Evolutionary conservation across 2,329 filamentous ascomycete species (phyloP), one percentile per base, ranked within the genome.

Genomic region (Sporothrix dimorphospora): DNA sequence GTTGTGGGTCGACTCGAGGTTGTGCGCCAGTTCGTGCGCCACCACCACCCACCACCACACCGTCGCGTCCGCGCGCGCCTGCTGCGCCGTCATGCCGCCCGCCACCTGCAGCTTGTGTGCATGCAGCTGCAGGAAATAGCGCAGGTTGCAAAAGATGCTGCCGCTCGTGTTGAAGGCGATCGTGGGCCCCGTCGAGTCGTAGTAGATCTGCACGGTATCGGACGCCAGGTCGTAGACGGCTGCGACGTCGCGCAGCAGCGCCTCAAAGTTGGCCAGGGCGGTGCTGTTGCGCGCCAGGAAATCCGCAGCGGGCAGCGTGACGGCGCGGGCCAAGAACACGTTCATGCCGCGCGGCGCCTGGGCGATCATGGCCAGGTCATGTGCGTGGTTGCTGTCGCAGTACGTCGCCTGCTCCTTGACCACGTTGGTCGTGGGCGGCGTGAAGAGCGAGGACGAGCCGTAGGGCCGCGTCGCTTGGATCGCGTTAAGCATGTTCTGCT

Each of bases 11-110:
- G 83, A 82, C 9, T 97, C 93, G 71, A 99, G 83, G 79, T 99
- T 99, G 82, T 99, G 96, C 72, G 96, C 94, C 80, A 99, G 83
- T 82, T 99, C 97, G 80, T 99, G 96, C 74, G 94, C 97, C 74
- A 98, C 81, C n/a, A 96, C 94, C 75, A 76, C 78, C 72, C 74
- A 73, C 73, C 75, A 75, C 73, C 74, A 76, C 34, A 75, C 77
- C 21, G 75, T 83, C 40, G 84, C 85, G 30, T 81, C 83, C 8
- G 81, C 83, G 45, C 74, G 76, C 74, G 79, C 73, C 38, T 69
- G 69, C 19, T 4, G 30, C 1, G 53, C 21, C 3, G 53, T 24
- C 12, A 4, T 45, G 45, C 11, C 6, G n/a, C 7, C 34, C 5
- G 16, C 19, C 16, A n/a, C 61, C 27, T 49, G 16, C 65, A 89